These are phyloP conservation scores for Lotus japonicus DNA, from an alignment of 306 rosid genomes.

Conservation along the genomic window DNA sequence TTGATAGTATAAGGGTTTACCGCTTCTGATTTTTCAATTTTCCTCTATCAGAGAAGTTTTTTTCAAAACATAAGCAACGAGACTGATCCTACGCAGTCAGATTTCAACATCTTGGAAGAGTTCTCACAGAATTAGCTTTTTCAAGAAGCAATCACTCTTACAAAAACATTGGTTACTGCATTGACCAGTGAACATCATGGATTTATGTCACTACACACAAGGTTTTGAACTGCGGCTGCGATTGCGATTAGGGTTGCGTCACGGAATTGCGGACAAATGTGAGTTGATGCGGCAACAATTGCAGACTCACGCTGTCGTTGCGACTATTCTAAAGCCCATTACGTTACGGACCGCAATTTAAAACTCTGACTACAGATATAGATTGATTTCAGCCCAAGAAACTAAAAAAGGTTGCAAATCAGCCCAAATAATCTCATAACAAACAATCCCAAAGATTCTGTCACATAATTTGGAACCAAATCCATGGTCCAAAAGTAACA, in stretches of 20 bases:
- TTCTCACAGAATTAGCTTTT: neutral
- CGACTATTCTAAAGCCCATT: too few relatives aligned
- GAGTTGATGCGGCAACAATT: too few relatives aligned
- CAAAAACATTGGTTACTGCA: neutral
- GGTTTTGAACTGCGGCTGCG: too few relatives aligned
- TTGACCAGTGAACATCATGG: neutral
- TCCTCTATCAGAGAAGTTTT: too few relatives aligned
- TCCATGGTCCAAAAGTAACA: neutral
- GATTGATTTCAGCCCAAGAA: slow-evolving; percentile 14
- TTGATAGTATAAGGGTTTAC: neutral
- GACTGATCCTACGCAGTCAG: neutral
- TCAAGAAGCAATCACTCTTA: neutral
- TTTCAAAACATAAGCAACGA: too few relatives aligned
- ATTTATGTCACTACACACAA: too few relatives aligned
- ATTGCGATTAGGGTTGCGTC: too few relatives aligned
- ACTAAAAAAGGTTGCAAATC: neutral
- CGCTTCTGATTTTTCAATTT: neutral
- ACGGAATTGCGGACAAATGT: too few relatives aligned
- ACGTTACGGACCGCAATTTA: too few relatives aligned
- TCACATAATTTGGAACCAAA: neutral
- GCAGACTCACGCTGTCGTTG: too few relatives aligned
- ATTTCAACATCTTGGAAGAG: neutral
- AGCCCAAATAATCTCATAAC: neutral
- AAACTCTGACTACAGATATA: too few relatives aligned
- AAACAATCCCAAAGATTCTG: neutral